Evolutionary conservation across 768 basidiomycete genomes (phyloP).

Genomic region (Lentinula sp.): DNA sequence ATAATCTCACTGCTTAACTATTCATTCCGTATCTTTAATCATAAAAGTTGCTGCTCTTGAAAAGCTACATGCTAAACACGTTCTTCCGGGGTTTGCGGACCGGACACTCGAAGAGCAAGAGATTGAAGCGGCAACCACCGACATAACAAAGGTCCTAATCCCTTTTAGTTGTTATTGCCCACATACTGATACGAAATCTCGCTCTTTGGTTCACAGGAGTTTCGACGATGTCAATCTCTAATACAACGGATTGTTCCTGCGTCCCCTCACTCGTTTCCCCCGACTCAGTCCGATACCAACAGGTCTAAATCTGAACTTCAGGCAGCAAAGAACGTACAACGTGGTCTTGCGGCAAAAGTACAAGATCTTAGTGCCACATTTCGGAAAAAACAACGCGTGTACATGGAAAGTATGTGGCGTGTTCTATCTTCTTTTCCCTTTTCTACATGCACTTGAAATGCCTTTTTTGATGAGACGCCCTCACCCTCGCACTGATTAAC

Average conservation of each 20-base stretch:
- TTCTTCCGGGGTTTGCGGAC: conserved; percentile 94
- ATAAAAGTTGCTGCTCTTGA: conserved; percentile 77
- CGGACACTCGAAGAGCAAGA: conserved; percentile 90
- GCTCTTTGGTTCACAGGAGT: conserved; percentile 41
- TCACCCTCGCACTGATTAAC: conserved; percentile 6
- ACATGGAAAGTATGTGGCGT: conserved; percentile 86
- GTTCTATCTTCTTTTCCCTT: conserved; percentile 7
- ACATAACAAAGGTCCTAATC: conserved; percentile 75
- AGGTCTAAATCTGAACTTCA: conserved; percentile 44
- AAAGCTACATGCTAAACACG: conserved; percentile 94
- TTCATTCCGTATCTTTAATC: conserved; percentile 9
- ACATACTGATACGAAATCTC: conserved; percentile 30
- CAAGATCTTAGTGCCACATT: conserved; percentile 90
- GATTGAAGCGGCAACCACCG: conserved; percentile 78
- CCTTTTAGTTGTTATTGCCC: conserved; percentile 8
- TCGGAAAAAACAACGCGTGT: conserved; percentile 96
- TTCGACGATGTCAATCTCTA: conserved; percentile 54
- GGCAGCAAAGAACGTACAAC: conserved; percentile 90
- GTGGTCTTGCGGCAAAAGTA: conserved; percentile 91
- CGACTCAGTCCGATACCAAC: conserved; percentile 32
- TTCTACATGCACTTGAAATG: conserved; percentile 9
- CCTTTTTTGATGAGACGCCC: conserved; percentile 4
- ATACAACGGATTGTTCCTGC: conserved; percentile 70
- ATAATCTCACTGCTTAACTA: not conserved
- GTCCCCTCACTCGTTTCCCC: conserved; percentile 61